phyloP scores from a whole-genome alignment of 306 rosid genomes.

The Astragalus membranaceus region DNA sequence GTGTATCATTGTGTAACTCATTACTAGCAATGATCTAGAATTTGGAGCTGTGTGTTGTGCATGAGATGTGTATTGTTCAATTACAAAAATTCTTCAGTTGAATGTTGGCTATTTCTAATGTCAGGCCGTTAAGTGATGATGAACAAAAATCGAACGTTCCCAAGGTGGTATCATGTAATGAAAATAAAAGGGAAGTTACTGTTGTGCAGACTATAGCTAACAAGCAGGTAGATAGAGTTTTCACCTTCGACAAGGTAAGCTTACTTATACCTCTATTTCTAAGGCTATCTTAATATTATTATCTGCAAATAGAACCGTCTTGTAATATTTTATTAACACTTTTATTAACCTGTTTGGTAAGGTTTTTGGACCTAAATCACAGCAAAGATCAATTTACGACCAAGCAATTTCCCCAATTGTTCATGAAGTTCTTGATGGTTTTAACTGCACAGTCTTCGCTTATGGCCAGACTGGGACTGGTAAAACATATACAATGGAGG shows the following conservation, averaged over 20 bases:
- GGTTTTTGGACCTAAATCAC: conserved; percentile 96
- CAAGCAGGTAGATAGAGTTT: conserved; percentile 79
- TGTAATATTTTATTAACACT: neutral
- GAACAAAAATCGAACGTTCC: conserved; percentile 54
- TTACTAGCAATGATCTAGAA: too few relatives aligned
- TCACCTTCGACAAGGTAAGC: conserved; percentile 84
- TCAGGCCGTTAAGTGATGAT: conserved; percentile 81
- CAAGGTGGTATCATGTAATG: conserved; percentile 69
- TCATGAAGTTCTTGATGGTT: conserved; percentile 91
- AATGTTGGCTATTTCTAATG: conserved; percentile 1
- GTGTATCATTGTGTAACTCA: neutral
- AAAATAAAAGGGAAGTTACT: conserved; percentile 74
- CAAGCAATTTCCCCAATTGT: conserved; percentile 93
- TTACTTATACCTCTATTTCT: conserved; percentile 10
- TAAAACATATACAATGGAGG: conserved; percentile 98
- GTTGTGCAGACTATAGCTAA: conserved; percentile 72
- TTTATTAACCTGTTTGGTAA: conserved; percentile 11
- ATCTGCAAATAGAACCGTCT: neutral
- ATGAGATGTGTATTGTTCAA: neutral
- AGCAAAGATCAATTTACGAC: conserved; percentile 84
- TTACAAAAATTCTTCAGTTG: neutral
- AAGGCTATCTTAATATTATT: neutral
- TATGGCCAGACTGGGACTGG: conserved; percentile 99
- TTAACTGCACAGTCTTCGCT: conserved; percentile 92
- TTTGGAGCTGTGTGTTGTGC: neutral